Evolutionary conservation across 192 early-diverging fungal species (phyloP), one percentile per base, ranked within the genome.

Genomic region (Oehlia diaphana): DNA sequence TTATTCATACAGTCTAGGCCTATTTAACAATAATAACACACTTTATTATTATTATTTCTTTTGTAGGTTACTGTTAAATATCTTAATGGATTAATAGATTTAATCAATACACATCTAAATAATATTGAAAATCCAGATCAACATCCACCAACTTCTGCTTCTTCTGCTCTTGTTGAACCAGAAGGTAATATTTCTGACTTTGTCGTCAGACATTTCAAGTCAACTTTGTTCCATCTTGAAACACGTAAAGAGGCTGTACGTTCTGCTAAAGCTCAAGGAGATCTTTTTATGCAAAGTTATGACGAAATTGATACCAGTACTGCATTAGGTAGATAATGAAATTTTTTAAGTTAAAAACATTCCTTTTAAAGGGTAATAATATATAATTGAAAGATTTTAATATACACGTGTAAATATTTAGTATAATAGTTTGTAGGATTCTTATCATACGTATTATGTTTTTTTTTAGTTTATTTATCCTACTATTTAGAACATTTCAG

Each of bases 81-180:
- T 82, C 88, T 99, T 80, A 97, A 96, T 83, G 95, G 94, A 28
- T 87, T 99, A 77, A 95, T 99, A 80, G 96, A 98, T 72, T 84
- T 97, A 76, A 97, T 99, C 71, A 94, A 96, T 81, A 95, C 92
- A 68, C 94, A 95, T 79, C 79, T 93, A 33, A 83, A 85, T 16
- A 90, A 88, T 79, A 90, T 95, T 81, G 92, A 95, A 78, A 91
- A 90, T 62, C 92, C 92, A 63, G 92, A 92, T 79, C 90, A 91
- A 76, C 87, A 88, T 81, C 84, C 90, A 47, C 75, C 88, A 77
- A 77, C 91, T 77, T 77, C 89, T 72, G 91, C 89, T 78, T 91
- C 89, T 33, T 92, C 91, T 13, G 88, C 92, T 14, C 79, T 93
- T 42, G 84, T 91, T 31, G 83, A 90, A 39, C 90, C 87, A n/a